Evolutionary conservation across 2,329 filamentous ascomycete genomes (phyloP).

Genomic region (Aspergillus versicolor): DNA sequence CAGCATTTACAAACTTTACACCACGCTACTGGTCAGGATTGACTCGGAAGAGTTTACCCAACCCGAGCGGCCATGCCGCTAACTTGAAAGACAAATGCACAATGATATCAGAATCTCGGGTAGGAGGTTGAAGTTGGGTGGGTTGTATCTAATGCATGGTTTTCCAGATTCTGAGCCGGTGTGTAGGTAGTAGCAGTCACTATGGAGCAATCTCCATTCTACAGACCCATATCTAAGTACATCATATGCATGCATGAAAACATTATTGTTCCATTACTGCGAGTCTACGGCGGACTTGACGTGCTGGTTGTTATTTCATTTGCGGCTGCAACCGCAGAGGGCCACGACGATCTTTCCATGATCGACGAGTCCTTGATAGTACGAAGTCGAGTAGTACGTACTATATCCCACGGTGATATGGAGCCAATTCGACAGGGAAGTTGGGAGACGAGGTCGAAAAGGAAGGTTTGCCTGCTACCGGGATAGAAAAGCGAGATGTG

Average conservation of each 20-base stretch:
- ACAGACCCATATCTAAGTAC: too few relatives aligned
- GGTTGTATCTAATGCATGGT: neutral
- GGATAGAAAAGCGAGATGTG: neutral
- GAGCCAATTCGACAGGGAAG: neutral
- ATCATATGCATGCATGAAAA: neutral
- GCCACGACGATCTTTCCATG: neutral
- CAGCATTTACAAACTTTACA: neutral
- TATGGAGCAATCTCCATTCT: too few relatives aligned
- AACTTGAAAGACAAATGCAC: neutral
- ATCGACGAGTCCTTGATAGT: neutral
- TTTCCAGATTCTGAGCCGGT: too few relatives aligned
- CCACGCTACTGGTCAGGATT: neutral
- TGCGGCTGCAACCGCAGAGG: neutral
- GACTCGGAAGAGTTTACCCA: neutral
- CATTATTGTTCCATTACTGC: too few relatives aligned
- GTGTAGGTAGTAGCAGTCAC: too few relatives aligned
- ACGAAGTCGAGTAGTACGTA: too few relatives aligned
- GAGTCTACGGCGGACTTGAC: too few relatives aligned
- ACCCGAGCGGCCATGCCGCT: neutral
- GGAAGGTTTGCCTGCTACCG: neutral
- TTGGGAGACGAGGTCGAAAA: neutral
- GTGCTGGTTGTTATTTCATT: neutral
- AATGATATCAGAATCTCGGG: neutral
- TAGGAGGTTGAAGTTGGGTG: neutral
- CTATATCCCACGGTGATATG: too few relatives aligned